Base-by-base conservation (phyloP, 2,329 filamentous ascomycete species). In the Huntiella bhutanensis region DNA sequence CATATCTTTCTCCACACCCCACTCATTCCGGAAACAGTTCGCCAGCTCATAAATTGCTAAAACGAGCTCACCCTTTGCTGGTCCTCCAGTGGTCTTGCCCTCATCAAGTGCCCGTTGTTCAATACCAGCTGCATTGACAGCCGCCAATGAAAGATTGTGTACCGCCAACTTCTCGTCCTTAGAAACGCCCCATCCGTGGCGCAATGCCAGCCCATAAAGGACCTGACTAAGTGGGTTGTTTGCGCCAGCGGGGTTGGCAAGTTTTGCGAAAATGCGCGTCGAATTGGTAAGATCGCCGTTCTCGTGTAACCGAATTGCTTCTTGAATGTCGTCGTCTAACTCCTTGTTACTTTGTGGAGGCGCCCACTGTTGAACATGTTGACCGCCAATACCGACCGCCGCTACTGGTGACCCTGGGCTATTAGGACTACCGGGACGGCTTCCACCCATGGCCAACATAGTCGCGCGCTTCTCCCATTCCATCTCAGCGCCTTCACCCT, bases 201-300 rank as follows among this genome's bases (percentile, higher is more conserved):
- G 74, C 53, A 95, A 64, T 45, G 88, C 87, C 49, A 98, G 80
- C 3, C 91, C 91, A 59, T 94, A 98, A 45, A 98, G 71, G 33
- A 98, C 91, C 64, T 98, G 88, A 56, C 85, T 91, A 52, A 98
- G 70, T 36, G 91, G 83, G 62, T 96, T 94, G 59, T 95, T 94
- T 43, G 80, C 75, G 17, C 84, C 86, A 46, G 77, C 69, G 0
- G 83, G 83, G 59, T 94, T 80, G 45, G 91, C 91, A 54, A 98
- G 68, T 50, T 70, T 68, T 22, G 77, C 82, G 63, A 98, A 98
- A 62, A 96, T 75, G 45, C 68, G 66, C n/a, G 91, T 95, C 45
- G 86, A 91, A 56, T 69, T 64, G 55, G 77, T 74, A 48, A 94
- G 70, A 51, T 91, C 72, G 48, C 88, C 88, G 41, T 68, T 70